phyloP scores from a whole-genome alignment of 2,329 filamentous ascomycete genomes.

The Sporothrix phasma region DNA sequence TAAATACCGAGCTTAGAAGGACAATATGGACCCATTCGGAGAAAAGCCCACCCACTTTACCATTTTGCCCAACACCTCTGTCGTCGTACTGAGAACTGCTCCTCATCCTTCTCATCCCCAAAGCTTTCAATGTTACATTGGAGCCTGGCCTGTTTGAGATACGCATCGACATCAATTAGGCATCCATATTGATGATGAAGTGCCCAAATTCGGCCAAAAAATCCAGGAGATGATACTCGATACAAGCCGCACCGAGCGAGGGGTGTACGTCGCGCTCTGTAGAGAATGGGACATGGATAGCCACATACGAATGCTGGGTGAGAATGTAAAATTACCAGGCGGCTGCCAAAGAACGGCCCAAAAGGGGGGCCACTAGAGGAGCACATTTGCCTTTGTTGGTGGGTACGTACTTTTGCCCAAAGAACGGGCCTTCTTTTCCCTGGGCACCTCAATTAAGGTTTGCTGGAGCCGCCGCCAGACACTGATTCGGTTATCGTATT shows the following conservation, averaged over 20 bases:
- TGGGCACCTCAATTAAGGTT: constrained; percentile 3
- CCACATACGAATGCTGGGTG: background rate
- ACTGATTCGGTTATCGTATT: background rate
- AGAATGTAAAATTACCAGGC: background rate
- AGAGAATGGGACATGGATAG: background rate
- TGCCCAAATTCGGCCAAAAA: background rate
- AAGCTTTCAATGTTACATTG: background rate
- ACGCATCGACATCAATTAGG: background rate
- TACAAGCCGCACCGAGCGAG: background rate
- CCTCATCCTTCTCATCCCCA: background rate
- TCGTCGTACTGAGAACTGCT: background rate
- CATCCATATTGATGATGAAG: constrained; percentile 1
- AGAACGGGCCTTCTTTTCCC: background rate
- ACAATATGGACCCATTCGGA: background rate
- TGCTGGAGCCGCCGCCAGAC: background rate
- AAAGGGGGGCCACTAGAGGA: too few species aligned
- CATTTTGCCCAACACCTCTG: background rate
- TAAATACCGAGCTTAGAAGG: constrained; percentile 1
- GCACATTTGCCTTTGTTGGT: background rate
- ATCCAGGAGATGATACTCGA: too few species aligned
- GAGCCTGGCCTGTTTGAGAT: background rate
- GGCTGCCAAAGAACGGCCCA: too few species aligned
- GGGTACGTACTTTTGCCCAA: background rate
- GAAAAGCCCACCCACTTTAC: background rate
- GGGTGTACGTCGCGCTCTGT: too few species aligned